These are phyloP conservation scores for Penicillium canescens DNA, from an alignment of 495 filamentous ascomycete species.

Conservation along the genomic window DNA sequence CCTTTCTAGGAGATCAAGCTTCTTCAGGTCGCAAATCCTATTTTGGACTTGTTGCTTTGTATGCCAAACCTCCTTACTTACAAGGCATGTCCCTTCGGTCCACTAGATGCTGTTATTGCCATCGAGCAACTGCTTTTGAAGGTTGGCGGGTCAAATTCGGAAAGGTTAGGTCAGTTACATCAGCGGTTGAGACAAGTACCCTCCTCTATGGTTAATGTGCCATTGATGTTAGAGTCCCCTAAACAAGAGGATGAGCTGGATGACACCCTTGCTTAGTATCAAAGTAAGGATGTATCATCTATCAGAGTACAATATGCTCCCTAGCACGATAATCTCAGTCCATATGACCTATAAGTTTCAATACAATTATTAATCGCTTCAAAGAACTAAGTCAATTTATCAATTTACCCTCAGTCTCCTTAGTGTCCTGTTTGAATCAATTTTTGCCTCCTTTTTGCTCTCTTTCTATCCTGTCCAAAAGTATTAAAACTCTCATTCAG, in stretches of 20 bases:
- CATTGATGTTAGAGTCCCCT: neutral
- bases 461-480: too few relatives aligned
- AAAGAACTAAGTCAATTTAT: too few relatives aligned
- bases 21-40: slow-evolving; percentile 16
- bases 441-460: too few relatives aligned
- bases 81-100: slow-evolving; percentile 9
- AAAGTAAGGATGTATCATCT: too few relatives aligned
- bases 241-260: neutral
- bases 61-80: slow-evolving; percentile 11
- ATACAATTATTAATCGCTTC: too few relatives aligned
- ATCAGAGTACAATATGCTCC: too few relatives aligned
- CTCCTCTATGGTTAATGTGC: neutral
- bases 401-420: too few relatives aligned
- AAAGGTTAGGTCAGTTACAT: slow-evolving; percentile 1
- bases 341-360: too few relatives aligned
- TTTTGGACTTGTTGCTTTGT: slow-evolving; percentile 15
- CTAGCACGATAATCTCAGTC: too few relatives aligned
- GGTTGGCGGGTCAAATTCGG: slow-evolving; percentile 9
- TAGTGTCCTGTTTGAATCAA: too few relatives aligned
- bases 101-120: slow-evolving; percentile 11
- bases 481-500: too few relatives aligned
- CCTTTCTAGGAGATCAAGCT: slow-evolving; percentile 12
- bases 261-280: too few relatives aligned
- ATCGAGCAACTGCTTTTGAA: slow-evolving; percentile 11
- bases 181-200: slow-evolving; percentile 8